Base-by-base conservation (phyloP, 106 monocot species). In the Hemerocallis citrina region DNA sequence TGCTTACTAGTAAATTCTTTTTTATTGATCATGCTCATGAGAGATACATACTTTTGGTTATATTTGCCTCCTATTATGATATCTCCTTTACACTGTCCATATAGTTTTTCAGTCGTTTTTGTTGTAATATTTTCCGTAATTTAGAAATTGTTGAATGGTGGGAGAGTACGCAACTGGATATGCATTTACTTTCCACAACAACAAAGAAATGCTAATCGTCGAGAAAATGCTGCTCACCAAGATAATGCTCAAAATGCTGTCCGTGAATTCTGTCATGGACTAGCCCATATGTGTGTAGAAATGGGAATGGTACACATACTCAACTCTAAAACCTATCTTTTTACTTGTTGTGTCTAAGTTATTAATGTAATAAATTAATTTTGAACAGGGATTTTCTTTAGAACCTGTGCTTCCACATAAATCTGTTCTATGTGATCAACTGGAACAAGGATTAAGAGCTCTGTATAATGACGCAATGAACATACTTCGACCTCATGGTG, bases 101-200 rank as follows among this genome's bases (percentile, higher is more conserved):
- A 31, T 31, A 24, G 31, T 14, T 13, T 54, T 54, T 29, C 16
- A 29, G 28, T 54, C 14, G 28, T 54, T 31, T 30, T 54, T 6
- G 15, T 23, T 47, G 28, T 38, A 0, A 10, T 32, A 38, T 31
- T 44, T 36, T 15, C 31, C 59, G 37, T 43, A 1, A 47, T 27
- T 25, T 48, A 85, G 85, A 85, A 85, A 85, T 70, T 85, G 85
- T 72, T 85, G 17, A 80, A 85, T 80, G 79, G 79, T 34, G 73
- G 76, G 52, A 76, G 21, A 13, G 79, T 85, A 8, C 73, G 34
- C 40, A 68, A 72, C 27, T 85, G 85, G 85, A 73, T 62, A 14
- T 85, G 85, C 68, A 80, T 85, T 37, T 80, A 74, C 63, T 85
- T 85, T 74, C 73, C 68, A 10, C 38, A 63, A 17, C n/a, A n/a